phyloP scores from a whole-genome alignment of 139 green algal genomes.

The Astrephomene gubernaculifera region DNA sequence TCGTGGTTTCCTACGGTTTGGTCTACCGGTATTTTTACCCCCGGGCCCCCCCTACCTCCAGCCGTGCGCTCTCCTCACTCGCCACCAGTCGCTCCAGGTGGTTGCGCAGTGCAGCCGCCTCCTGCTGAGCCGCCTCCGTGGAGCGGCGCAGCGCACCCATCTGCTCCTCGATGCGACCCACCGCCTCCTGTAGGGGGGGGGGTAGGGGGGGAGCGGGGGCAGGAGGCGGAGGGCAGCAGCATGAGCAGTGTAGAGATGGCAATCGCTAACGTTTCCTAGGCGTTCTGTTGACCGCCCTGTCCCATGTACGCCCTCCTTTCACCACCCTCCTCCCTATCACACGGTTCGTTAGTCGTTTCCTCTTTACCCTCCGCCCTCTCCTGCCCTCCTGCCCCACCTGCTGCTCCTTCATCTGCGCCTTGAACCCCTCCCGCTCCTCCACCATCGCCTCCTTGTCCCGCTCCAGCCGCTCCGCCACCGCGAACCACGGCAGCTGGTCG shows the following conservation, averaged over 20 bases:
- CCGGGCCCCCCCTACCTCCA: conserved; percentile 44
- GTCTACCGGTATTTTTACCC: too few relatives aligned
- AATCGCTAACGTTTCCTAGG: too few relatives aligned
- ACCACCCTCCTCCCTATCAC: not conserved
- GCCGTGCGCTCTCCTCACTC: conserved; percentile 44
- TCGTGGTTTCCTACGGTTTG: too few relatives aligned
- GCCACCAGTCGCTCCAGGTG: conserved; percentile 26
- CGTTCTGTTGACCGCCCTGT: too few relatives aligned
- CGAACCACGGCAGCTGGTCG: conserved; percentile 68
- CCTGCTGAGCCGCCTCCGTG: conserved; percentile 45
- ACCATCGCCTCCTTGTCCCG: conserved; percentile 61
- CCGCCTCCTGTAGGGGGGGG: conserved; percentile 41
- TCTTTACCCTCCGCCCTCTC: not conserved
- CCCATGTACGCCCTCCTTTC: too few relatives aligned
- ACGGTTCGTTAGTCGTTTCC: not conserved
- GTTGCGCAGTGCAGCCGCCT: conserved; percentile 40
- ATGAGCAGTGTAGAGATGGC: too few relatives aligned
- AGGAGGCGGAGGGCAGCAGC: too few relatives aligned
- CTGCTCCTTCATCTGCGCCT: conserved; percentile 47
- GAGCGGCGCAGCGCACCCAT: conserved; percentile 39
- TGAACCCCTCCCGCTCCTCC: conserved; percentile 53
- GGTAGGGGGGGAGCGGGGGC: too few relatives aligned
- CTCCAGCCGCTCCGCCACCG: conserved; percentile 61
- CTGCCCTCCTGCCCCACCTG: conserved; percentile 30
- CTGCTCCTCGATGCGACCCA: conserved; percentile 59